phyloP scores from a whole-genome alignment of 106 monocot genomes.

The Phalaenopsis equestris region DNA sequence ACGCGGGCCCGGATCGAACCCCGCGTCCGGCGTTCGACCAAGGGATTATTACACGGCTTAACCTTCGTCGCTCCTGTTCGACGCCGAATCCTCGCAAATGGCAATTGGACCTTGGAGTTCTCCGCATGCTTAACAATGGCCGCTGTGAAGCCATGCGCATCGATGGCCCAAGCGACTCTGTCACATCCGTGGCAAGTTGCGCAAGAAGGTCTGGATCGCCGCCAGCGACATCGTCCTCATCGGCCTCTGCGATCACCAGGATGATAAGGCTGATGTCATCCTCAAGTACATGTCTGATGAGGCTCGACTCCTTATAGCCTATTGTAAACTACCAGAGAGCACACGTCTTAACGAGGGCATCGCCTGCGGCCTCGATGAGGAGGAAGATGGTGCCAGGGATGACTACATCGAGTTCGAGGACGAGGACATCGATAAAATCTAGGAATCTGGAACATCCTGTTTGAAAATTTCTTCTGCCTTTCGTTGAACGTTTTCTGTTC shows the following conservation, averaged over 20 bases:
- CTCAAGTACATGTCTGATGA: slow-evolving; percentile 28
- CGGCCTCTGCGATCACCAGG: slow-evolving; percentile 27
- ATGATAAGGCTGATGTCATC: slow-evolving; percentile 26
- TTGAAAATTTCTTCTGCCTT: background rate
- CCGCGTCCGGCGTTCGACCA: no score
- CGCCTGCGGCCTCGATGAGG: slow-evolving; percentile 22
- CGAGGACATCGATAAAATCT: slow-evolving; percentile 30
- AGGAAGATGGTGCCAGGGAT: slow-evolving; percentile 21
- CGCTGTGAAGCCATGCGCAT: no score
- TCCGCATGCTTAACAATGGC: no score
- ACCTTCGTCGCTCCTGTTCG: no score
- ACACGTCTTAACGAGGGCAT: slow-evolving; percentile 25
- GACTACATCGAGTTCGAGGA: slow-evolving; percentile 30
- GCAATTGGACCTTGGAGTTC: no score
- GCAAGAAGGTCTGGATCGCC: no score
- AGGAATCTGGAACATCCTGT: background rate
- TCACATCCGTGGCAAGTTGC: no score
- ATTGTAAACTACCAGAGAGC: slow-evolving; percentile 21
- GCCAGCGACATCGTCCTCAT: no score
- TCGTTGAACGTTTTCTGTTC: background rate
- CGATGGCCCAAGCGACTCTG: no score
- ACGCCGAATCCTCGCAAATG: no score
- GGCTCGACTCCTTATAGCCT: slow-evolving; percentile 22
- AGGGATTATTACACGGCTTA: no score
- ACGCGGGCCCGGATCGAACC: no score